Evolutionary conservation across 1,284 basidiomycete genomes (phyloP).

Genomic region (Schizopora paradoxa): DNA sequence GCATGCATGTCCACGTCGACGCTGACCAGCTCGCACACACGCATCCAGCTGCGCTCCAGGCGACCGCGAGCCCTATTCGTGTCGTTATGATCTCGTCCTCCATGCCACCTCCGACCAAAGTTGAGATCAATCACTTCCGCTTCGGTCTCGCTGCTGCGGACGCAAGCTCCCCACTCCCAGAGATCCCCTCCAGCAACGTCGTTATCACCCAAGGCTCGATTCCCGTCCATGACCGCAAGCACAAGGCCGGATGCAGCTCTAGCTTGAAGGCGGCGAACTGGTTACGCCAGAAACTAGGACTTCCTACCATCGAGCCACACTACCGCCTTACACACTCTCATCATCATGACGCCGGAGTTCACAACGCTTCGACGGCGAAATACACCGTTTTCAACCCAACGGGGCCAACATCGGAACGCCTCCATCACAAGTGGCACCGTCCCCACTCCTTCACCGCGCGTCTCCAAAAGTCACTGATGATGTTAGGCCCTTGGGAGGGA

Average conservation of each 20-base stretch:
- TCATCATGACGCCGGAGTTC: slow-evolving; percentile 3
- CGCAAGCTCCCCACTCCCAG: background rate
- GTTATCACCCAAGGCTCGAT: background rate
- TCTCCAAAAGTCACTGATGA: slow-evolving; percentile 56
- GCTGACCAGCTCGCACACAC: background rate
- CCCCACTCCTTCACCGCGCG: slow-evolving; percentile 47
- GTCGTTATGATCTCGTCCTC: slow-evolving; percentile 10
- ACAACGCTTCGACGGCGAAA: slow-evolving; percentile 11
- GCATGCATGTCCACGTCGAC: too few relatives aligned
- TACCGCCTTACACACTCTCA: slow-evolving; percentile 12
- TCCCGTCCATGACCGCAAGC: slow-evolving; percentile 6
- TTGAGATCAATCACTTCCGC: slow-evolving; percentile 12
- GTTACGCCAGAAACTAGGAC: slow-evolving; percentile 45
- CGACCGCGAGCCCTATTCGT: slow-evolving; percentile 14
- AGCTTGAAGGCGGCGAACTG: slow-evolving; percentile 43
- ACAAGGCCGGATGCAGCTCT: slow-evolving; percentile 26
- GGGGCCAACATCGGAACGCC: slow-evolving; percentile 25
- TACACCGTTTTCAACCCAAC: slow-evolving; percentile 19
- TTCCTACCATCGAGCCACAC: slow-evolving; percentile 36
- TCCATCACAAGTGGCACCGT: slow-evolving; percentile 26
- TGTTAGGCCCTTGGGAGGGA: slow-evolving; percentile 76
- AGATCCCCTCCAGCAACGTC: too few relatives aligned
- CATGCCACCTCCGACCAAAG: background rate
- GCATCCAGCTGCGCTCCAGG: slow-evolving; percentile 12
- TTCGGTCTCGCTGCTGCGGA: slow-evolving; percentile 14